Percentiles rank a stretch among this genome's conserved stretches.
Conservation (phyloP, 495 filamentous ascomycete genomes). For the Neurospora sp. region DNA sequence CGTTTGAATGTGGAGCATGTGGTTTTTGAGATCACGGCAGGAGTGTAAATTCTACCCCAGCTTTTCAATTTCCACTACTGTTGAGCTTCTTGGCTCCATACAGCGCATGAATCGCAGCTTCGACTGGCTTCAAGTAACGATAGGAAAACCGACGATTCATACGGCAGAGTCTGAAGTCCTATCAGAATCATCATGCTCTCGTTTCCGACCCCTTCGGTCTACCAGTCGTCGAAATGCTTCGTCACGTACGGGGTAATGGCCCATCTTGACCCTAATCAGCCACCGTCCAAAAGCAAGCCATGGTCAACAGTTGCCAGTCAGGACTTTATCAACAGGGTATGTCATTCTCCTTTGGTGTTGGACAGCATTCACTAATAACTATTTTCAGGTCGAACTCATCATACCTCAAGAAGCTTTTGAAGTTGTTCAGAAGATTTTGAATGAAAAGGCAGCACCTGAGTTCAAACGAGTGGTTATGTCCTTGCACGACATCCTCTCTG, state of each 20-base stretch:
- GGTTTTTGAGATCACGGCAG: background rate
- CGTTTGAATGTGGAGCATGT: background rate
- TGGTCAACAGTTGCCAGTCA: slow-evolving; percentile 60
- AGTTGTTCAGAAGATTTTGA: slow-evolving; percentile 46
- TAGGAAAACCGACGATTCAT: background rate
- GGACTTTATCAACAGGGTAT: slow-evolving; percentile 68
- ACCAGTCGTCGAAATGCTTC: slow-evolving; percentile 62
- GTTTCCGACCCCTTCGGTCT: slow-evolving; percentile 42
- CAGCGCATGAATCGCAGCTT: background rate
- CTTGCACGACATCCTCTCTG: slow-evolving; percentile 57
- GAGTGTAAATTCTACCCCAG: background rate
- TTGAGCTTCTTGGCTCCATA: background rate
- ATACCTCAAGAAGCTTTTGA: slow-evolving; percentile 59
- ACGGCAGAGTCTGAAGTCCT: background rate
- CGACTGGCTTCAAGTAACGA: background rate
- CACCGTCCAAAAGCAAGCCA: slow-evolving; percentile 60
- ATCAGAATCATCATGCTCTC: slow-evolving; percentile 43
- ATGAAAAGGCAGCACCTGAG: slow-evolving; percentile 26
- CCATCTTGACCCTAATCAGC: slow-evolving; percentile 59
- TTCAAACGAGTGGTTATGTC: slow-evolving; percentile 70
- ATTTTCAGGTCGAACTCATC: slow-evolving; percentile 57
- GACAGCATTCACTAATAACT: background rate
- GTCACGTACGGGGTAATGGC: slow-evolving; percentile 56
- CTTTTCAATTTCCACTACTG: background rate
- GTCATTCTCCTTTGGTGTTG: background rate